Conservation (phyloP, 2,329 filamentous ascomycete genomes). For the Macrophomina phaseolina region DNA sequence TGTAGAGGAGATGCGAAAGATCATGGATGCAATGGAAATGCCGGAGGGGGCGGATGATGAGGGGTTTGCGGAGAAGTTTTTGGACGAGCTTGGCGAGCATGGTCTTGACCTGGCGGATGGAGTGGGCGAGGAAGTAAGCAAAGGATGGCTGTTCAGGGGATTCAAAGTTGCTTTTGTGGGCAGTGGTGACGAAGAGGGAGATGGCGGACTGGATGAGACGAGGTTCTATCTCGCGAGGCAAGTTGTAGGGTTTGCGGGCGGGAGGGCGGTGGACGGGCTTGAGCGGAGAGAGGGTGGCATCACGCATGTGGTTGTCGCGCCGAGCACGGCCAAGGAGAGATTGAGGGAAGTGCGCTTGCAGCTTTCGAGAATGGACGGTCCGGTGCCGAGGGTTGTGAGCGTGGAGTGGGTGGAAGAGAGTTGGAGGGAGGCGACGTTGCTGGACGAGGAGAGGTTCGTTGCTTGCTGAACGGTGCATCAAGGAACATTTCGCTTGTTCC, state of each 20-base stretch:
- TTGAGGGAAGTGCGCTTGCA: constrained; percentile 54
- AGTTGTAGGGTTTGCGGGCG: constrained; percentile 73
- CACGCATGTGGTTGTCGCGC: constrained; percentile 73
- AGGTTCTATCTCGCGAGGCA: constrained; percentile 57
- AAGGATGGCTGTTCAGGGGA: not conserved
- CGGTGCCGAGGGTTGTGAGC: constrained; percentile 71
- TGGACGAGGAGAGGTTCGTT: constrained; percentile 67
- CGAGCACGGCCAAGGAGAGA: constrained; percentile 46
- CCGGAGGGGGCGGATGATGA: not conserved
- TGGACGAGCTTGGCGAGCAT: not conserved
- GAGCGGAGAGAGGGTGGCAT: constrained; percentile 54
- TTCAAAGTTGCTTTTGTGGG: not conserved
- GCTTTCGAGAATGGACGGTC: constrained; percentile 47
- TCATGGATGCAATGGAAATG: constrained; percentile 12
- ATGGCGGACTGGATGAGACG: constrained; percentile 30
- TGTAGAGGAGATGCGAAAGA: constrained; percentile 30
- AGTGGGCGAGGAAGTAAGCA: not conserved
- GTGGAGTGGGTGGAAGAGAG: constrained; percentile 77
- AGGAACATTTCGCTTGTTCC: not conserved
- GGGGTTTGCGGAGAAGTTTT: constrained; percentile 15
- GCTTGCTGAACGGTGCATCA: not conserved
- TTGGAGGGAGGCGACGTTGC: constrained; percentile 76
- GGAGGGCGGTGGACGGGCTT: constrained; percentile 59
- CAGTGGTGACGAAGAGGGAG: constrained; percentile 17
- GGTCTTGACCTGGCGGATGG: not conserved